Conservation (phyloP, 495 filamentous ascomycete species). For the Penicillium soppii region DNA sequence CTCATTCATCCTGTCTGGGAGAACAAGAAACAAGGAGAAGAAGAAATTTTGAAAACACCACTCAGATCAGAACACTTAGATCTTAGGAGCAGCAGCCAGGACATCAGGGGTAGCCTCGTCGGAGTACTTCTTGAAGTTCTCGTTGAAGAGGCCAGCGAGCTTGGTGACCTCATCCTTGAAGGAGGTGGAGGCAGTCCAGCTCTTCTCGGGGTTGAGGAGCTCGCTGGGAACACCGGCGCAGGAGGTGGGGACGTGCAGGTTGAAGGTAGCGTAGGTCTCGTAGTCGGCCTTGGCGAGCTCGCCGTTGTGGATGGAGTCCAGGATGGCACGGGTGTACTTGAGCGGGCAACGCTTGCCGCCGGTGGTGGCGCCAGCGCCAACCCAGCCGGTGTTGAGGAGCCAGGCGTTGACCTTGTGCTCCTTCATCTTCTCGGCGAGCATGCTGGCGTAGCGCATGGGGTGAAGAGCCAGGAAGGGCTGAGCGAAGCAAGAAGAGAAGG, state of each 20-base stretch:
- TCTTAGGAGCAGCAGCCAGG: conserved; percentile 40
- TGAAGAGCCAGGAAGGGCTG: conserved; percentile 98
- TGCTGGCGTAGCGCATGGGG: conserved; percentile 97
- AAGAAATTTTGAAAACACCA: conserved; percentile 27
- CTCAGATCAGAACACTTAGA: neutral
- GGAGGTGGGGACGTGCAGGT: conserved; percentile 83
- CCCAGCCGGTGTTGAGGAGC: conserved; percentile 99
- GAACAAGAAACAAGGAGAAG: conserved; percentile 18
- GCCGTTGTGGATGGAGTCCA: conserved; percentile 95
- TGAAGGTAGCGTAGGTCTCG: conserved; percentile 96
- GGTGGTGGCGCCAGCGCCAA: conserved; percentile 89
- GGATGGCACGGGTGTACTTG: conserved; percentile 98
- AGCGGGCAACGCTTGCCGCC: conserved; percentile 98
- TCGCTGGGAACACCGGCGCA: conserved; percentile 85
- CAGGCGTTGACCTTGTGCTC: conserved; percentile 95
- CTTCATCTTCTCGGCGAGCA: conserved; percentile 97
- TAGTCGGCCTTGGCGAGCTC: conserved; percentile 88
- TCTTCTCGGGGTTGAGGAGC: conserved; percentile 90
- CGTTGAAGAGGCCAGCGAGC: conserved; percentile 80
- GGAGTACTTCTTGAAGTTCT: conserved; percentile 97
- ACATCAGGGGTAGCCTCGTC: conserved; percentile 82
- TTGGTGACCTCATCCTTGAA: conserved; percentile 88
- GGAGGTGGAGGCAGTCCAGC: conserved; percentile 76
- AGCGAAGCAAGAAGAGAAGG: conserved; percentile 99
- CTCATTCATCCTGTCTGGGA: conserved; percentile 17